Evolutionary conservation across 176 grass and related monocot species (phyloP), one percentile per base, ranked within the genome.

Genomic region (Saccharum officinarum): DNA sequence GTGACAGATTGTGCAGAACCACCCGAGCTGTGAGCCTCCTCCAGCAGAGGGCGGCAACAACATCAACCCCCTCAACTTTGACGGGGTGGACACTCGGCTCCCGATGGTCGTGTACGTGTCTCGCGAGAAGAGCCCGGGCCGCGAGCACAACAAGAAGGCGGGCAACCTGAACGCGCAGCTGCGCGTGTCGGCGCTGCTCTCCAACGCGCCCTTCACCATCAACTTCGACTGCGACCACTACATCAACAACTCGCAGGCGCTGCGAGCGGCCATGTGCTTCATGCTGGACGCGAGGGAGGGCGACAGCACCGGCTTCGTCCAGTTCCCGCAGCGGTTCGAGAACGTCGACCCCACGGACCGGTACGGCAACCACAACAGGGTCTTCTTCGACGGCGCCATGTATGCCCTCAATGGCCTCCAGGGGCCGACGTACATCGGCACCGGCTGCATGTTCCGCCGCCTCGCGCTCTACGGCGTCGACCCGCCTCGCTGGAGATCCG

Each of bases 301-400:
- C 0, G 90, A 90, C 2, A 40, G 39, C 39, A 88, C 90, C 7
- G 92, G 84, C 52, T 97, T 94, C 67, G 91, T 97, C 20, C 92
- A 97, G 39, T 97, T 94, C 61, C 92, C 95, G 0, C 95, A 97
- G 52, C 86, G 92, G 0, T 97, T 97, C 60, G 90, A 94, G n/a
- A 91, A 89, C n/a, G 93, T 97, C 2, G 95, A 97, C 44, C 95
- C 90, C 3, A 89, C 90, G 0, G 90, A 97, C 49, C 84, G 90
- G 1, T 97, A 97, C 20, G 88, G 90, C 34, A 97, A 97, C 76
- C 95, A 97, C 87, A 94, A 97, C 36, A 46, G 88, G 11, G 95
- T 97, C 71, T 97, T 97, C 87, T 97, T 97, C 3, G 88, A 97
- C 17, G 92, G 95, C 20, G 89, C 92, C 67, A 97, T 97, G 95